Base-by-base conservation (phyloP, 768 basidiomycete species). In the Nevesoporus exiguus region DNA sequence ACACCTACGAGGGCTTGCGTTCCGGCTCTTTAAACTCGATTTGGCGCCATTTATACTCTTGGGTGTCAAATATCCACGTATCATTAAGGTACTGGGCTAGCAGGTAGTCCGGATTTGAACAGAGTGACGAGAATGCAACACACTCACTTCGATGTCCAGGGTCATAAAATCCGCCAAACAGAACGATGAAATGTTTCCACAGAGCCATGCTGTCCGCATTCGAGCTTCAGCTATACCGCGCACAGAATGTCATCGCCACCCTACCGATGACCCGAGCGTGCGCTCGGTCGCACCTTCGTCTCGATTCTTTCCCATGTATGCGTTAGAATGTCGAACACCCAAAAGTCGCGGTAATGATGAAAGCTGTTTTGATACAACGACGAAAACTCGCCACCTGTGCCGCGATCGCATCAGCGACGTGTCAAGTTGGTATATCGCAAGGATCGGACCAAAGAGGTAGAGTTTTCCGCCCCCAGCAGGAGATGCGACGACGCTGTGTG, bases 131-230 rank as follows among this genome's bases (percentile, higher is more conserved):
- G 8, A 11, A 34, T 5, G 31, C 13, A 31, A 10, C 25, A 8
- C 1, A 27, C 45, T 61, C 25, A 90, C 90, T 95, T 41, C 82
- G 83, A 44, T 89, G 74, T 2, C 93, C 93, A 2, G 90, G 88
- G 65, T 95, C 92, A 58, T 90, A 87, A 67, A 95, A 95, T 1
- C 93, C 93, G 5, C 93, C 94, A 64, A 95, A 97, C 0, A 96
- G 75, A 34, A 95, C 78, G 25, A 95, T 80, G 51, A 79, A 83
- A 49, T 95, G 88, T 65, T 95, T 96, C 90, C 90, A 96, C 41
- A 88, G 74, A 0, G 87, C 87, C 90, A 94, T 93, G 33, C 90
- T 90, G 45, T 25, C n/a, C 9, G 17, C 8, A 11, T 1, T 53
- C 4, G 5, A 29, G 27, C 27, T 29, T 29, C 7, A 52, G 51